A percentile compares a stretch with the other conserved stretches of the same genome.
These are phyloP conservation scores for Didymella pomorum DNA, from an alignment of 2,329 filamentous ascomycete species.

Conservation along the genomic window DNA sequence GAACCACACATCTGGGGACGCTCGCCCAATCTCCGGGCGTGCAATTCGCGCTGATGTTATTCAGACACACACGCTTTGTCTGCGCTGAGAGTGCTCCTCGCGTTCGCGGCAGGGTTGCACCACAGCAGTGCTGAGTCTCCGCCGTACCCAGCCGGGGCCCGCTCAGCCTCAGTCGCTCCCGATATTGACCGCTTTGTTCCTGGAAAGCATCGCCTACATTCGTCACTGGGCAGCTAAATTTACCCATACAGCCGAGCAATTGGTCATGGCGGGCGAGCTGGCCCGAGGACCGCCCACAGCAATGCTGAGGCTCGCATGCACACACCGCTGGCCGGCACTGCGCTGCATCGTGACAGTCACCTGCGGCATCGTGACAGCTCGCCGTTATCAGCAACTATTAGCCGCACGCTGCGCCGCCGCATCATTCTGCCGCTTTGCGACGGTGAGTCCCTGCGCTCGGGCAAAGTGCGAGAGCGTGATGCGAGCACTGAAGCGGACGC, in stretches of 20 bases:
- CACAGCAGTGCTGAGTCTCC: constrained; percentile 16
- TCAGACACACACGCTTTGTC: constrained; percentile 26
- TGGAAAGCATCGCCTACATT: constrained; percentile 43
- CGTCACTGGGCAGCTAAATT: constrained; percentile 37
- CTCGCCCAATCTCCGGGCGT: constrained; percentile 25
- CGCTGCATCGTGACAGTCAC: constrained; percentile 16
- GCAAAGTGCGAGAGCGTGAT: constrained; percentile 1
- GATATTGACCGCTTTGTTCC: constrained; percentile 46
- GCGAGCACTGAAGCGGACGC: constrained; percentile 8
- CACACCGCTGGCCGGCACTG: constrained; percentile 22
- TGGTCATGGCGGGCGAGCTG: constrained; percentile 29
- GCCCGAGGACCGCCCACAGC: constrained; percentile 14
- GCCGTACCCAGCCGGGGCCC: constrained; percentile 22
- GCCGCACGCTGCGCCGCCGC: constrained; percentile 8
- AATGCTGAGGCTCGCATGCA: constrained; percentile 19
- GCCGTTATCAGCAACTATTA: constrained; percentile 18
- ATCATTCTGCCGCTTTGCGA: constrained; percentile 9
- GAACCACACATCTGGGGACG: constrained; percentile 27
- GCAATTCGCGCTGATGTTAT: constrained; percentile 28
- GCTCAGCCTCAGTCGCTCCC: constrained; percentile 41
- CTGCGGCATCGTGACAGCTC: constrained; percentile 7
- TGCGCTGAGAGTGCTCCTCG: constrained; percentile 17
- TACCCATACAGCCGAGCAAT: constrained; percentile 32
- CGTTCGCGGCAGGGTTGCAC: constrained; percentile 17
- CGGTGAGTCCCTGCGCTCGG: constrained; percentile 14